Evolutionary conservation across 768 basidiomycete species (phyloP).

Genomic region (Rickenella mellea): DNA sequence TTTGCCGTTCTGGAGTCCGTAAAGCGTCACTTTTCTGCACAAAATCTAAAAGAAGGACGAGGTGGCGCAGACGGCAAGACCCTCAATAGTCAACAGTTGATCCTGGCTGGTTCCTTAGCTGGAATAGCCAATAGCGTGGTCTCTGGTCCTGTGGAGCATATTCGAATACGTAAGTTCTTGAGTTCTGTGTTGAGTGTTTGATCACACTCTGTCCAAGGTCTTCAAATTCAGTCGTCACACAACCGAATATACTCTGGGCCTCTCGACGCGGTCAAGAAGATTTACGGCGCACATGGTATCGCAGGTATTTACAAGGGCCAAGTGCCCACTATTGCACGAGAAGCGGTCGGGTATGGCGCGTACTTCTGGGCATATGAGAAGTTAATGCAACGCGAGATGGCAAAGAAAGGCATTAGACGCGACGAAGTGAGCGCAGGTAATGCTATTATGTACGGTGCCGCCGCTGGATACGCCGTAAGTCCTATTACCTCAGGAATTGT

Average conservation of each 20-base stretch:
- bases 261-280: constrained; percentile 80
- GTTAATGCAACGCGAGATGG: constrained; percentile 80
- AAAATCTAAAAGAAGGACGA: constrained; percentile 46
- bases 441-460: constrained; percentile 80
- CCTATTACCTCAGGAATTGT: background rate
- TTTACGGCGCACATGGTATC: constrained; percentile 65
- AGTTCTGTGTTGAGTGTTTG: background rate
- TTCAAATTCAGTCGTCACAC: constrained; percentile 82
- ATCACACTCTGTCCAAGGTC: constrained; percentile 34
- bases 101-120: constrained; percentile 71
- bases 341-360: constrained; percentile 71
- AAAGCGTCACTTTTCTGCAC: constrained; percentile 67
- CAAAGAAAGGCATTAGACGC: constrained; percentile 55
- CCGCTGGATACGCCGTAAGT: constrained; percentile 85
- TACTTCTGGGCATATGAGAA: constrained; percentile 95
- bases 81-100: constrained; percentile 56
- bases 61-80: constrained; percentile 60
- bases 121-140: constrained; percentile 88
- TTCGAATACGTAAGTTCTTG: constrained; percentile 76
- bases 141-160: constrained; percentile 94
- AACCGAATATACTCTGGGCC: constrained; percentile 79
- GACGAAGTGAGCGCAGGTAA: constrained; percentile 72
- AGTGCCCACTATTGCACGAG: constrained; percentile 75
- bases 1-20: constrained; percentile 83
- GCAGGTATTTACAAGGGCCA: constrained; percentile 91